A percentile compares a stretch with the other conserved stretches of the same genome.
These are phyloP conservation scores for Mrakia blollopis DNA, from an alignment of 768 basidiomycete species.

Conservation along the genomic window DNA sequence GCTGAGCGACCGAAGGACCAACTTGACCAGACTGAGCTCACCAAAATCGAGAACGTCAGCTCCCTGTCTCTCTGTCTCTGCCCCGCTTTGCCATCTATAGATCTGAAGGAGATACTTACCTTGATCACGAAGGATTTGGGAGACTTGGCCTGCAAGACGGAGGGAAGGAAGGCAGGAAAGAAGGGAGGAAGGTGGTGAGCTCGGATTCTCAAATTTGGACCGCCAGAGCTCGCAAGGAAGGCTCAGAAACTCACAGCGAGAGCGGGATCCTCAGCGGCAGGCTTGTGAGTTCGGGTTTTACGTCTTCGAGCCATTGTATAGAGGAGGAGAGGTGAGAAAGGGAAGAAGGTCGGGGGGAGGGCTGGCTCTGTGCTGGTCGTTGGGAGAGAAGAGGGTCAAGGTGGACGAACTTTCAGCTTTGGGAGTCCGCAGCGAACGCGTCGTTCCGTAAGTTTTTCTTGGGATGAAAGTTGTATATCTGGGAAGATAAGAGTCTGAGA, in stretches of 20 bases:
- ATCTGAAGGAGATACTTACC: conserved; percentile 33
- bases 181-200: background rate
- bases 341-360: background rate
- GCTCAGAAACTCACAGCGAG: background rate
- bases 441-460: background rate
- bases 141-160: conserved; percentile 34
- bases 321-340: background rate
- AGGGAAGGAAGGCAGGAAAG: background rate
- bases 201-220: conserved; percentile 9
- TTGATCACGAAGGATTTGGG: conserved; percentile 97
- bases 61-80: background rate
- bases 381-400: background rate
- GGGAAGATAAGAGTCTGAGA: too few species aligned
- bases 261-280: conserved; percentile 5
- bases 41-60: background rate
- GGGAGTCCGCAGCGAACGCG: background rate
- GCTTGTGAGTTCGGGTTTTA: conserved; percentile 18
- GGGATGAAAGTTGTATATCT: background rate
- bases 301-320: background rate
- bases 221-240: background rate
- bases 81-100: background rate
- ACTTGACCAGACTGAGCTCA: conserved; percentile 68
- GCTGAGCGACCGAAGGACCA: conserved; percentile 74
- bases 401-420: background rate
- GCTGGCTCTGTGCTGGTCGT: background rate